Evolutionary conservation across 2,329 filamentous ascomycete genomes (phyloP).

Genomic region (Aspergillus sp.): DNA sequence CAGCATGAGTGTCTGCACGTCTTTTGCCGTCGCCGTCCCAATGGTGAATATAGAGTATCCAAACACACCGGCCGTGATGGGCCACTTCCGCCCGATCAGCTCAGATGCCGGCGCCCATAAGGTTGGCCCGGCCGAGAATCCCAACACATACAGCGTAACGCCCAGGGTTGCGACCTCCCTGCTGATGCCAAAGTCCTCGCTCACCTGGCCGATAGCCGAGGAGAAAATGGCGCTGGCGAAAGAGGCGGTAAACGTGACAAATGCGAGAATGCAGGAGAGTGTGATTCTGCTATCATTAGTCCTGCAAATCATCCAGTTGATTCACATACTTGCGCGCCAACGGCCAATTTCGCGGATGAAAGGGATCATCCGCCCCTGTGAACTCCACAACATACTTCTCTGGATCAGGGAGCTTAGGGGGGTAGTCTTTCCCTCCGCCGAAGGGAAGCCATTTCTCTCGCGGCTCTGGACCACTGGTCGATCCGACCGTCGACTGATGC

Average conservation of each 20-base stretch:
- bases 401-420: slow-evolving; percentile 45
- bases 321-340: neutral
- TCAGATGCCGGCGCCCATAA: slow-evolving; percentile 63
- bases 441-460: slow-evolving; percentile 27
- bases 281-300: slow-evolving; percentile 5
- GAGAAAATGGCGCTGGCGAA: slow-evolving; percentile 65
- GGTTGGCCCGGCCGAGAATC: slow-evolving; percentile 58
- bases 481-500: slow-evolving; percentile 26
- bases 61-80: slow-evolving; percentile 44
- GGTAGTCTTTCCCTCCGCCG: slow-evolving; percentile 18
- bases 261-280: slow-evolving; percentile 28
- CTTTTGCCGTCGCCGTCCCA: slow-evolving; percentile 41
- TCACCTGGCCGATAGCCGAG: slow-evolving; percentile 56
- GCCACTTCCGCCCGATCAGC: slow-evolving; percentile 55
- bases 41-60: slow-evolving; percentile 45
- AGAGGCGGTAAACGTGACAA: slow-evolving; percentile 49
- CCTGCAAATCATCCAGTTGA: neutral
- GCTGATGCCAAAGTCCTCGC: slow-evolving; percentile 45
- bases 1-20: slow-evolving; percentile 41
- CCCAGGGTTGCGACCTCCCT: slow-evolving; percentile 44
- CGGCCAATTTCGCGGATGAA: slow-evolving; percentile 3
- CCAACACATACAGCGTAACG: slow-evolving; percentile 48
- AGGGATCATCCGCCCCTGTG: slow-evolving; percentile 50
- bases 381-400: slow-evolving; percentile 57
- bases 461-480: slow-evolving; percentile 13